Base-by-base conservation (phyloP, 805 yeast species). In the Wickerhamiella musiphila region DNA sequence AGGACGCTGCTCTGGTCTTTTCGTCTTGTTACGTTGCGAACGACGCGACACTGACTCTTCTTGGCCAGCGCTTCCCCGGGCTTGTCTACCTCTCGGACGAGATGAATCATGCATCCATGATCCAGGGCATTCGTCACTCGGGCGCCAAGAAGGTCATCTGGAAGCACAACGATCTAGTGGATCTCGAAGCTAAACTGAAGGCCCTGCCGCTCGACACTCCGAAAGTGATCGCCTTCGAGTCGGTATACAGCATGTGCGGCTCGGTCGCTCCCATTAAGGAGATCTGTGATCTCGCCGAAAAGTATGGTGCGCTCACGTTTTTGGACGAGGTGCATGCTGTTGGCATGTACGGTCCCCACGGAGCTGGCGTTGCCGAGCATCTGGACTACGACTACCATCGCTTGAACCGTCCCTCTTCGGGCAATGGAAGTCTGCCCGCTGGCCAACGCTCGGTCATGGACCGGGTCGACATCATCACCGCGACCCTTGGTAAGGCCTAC, bases 361-460 rank as follows among this genome's bases (percentile, higher is more conserved):
- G 99, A 52, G 98, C 94, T 21, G 99, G 99, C 60, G 96, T 90
- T 34, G 94, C 96, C 29, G 99, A 90, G 58, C 98, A 90, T 54
- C 64, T 78, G 48, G 81, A 90, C 58, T 90, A 83, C 46, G 79
- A 79, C 29, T 72, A 73, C 34, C 93, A 86, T 52, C 69, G 79
- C 49, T 52, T 61, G 36, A 55, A 73, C 11, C 90, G 90, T 43
- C 40, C 45, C n/a, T 42, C 38, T 60, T 71, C 44, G 23, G 23
- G 30, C 18, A 11, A 10, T 12, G 17, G 11, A 4, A n/a, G 15
- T 9, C 35, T 35, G 9, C 34, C 43, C 20, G 23, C 65, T 65
- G 10, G 60, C 69, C 12, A 68, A 71, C 42, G 56, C 58, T 29
- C 93, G 7, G 77, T 78, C 22, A 69, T 77, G 79, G 84, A 76